Conservation (phyloP, 257 asterid species). For the Echites panduratus region DNA sequence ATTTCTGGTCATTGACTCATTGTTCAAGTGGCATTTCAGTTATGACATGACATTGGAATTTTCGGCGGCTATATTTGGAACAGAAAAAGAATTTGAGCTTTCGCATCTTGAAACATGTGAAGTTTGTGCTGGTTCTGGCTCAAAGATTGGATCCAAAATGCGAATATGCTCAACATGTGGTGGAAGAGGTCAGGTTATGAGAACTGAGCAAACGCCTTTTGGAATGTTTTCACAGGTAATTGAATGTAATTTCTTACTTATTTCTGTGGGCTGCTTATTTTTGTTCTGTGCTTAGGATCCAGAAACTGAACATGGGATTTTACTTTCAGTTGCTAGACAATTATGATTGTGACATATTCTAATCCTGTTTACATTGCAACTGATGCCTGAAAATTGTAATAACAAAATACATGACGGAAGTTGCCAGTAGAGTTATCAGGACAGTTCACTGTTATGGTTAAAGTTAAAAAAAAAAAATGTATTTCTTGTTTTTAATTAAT, state of each 20-base stretch:
- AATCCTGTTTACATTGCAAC: not conserved
- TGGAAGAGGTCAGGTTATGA: slow-evolving; percentile 98
- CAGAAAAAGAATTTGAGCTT: slow-evolving; percentile 87
- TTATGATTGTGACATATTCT: not conserved
- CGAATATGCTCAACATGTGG: slow-evolving; percentile 97
- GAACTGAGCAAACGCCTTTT: slow-evolving; percentile 98
- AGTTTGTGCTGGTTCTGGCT: slow-evolving; percentile 87
- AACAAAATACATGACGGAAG: not conserved
- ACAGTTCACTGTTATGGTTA: not conserved
- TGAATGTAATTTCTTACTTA: not conserved
- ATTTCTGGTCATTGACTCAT: slow-evolving; percentile 15
- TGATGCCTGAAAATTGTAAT: not conserved
- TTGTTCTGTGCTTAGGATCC: not conserved
- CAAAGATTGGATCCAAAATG: slow-evolving; percentile 91
- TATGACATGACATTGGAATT: slow-evolving; percentile 85
- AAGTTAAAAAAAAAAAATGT: not conserved
- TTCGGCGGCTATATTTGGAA: slow-evolving; percentile 85
- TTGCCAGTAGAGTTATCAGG: not conserved
- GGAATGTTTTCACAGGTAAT: slow-evolving; percentile 98
- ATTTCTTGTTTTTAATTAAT: not conserved
- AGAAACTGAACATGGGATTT: not conserved
- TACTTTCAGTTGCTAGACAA: not conserved
- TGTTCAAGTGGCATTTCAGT: slow-evolving; percentile 41
- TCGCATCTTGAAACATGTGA: slow-evolving; percentile 96
- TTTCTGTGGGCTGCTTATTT: not conserved